Evolutionary conservation across 805 yeast species (phyloP), one percentile per base, ranked within the genome.

Genomic region (Zygosaccharomyces kombuchaensis): DNA sequence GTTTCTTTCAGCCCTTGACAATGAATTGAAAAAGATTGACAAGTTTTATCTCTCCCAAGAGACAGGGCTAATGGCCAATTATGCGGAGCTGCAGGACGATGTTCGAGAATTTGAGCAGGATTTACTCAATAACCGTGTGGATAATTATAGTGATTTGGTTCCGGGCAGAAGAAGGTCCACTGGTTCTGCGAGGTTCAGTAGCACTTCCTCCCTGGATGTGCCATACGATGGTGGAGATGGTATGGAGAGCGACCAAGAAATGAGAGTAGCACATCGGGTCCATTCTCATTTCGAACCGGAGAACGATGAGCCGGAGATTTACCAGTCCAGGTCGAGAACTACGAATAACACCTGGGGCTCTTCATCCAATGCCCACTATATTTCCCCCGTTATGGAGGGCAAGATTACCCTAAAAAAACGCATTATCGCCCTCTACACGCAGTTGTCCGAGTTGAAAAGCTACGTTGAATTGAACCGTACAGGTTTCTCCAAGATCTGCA

Each of bases 401-500:
- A 63, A 62, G 47, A 78, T 84, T 49, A 81, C 86, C 7, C 71
- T 86, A 53, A 84, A 82, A 65, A 82, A 82, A 57, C 71, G 89
- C 47, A 63, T 84, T 7, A 73, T 81, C 35, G 76, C 82, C 3
- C 67, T 81, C 34, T 91, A 80, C 68, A 91, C 91, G 3, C 70
- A 78, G 14, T 69, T 89, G 16, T 83, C 90, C 6, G 98, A 91
- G 65, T 73, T 91, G 53, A 81, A 84, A 56, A 87, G 96, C 9
- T 91, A 70, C 62, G 74, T 86, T 41, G 96, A 89, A 58, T 72
- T 93, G 53, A 91, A 91, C 71, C 77, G 75, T 53, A 87, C 95
- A 19, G 98, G 97, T 2, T 87, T 91, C 65, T 77, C 86, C 42
- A 91, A 91, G 67, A 90, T 91, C 34, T 74, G 89, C 54, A 91